A percentile compares a stretch with the other conserved stretches of the same genome.
Evolutionary conservation across 768 basidiomycete species (phyloP).

Genomic region (Leccinum subgranulosum): DNA sequence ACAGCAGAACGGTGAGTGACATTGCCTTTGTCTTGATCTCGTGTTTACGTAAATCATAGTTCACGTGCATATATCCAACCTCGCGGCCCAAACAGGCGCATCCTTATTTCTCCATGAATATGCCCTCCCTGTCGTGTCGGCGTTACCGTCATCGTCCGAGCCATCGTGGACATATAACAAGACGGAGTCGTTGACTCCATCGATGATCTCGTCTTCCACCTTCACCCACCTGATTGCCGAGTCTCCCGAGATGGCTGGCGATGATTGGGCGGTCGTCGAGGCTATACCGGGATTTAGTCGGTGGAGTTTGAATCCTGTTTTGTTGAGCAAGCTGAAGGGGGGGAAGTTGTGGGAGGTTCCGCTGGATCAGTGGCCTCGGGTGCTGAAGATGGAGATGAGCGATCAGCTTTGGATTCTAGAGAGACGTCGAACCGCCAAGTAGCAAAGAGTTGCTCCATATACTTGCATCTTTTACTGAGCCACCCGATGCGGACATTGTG

Average conservation of each 20-base stretch:
- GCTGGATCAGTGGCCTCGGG: constrained; percentile 19
- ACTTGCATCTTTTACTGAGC: not conserved
- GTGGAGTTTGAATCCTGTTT: constrained; percentile 29
- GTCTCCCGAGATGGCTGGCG: constrained; percentile 22
- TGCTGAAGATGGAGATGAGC: constrained; percentile 37
- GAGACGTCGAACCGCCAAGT: constrained; percentile 13
- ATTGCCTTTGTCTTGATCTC: not conserved
- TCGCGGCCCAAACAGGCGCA: constrained; percentile 87
- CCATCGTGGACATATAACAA: constrained; percentile 74
- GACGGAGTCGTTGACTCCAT: constrained; percentile 59
- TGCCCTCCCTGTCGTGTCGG: constrained; percentile 44
- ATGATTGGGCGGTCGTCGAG: constrained; percentile 43
- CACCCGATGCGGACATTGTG: too few relatives aligned
- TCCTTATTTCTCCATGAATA: constrained; percentile 80
- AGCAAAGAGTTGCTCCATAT: too few relatives aligned
- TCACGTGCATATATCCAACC: constrained; percentile 78
- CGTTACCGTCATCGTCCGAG: constrained; percentile 6
- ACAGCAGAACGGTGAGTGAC: constrained; percentile 29
- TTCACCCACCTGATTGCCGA: constrained; percentile 70
- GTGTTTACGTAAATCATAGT: constrained; percentile 32
- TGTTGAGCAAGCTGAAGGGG: constrained; percentile 18
- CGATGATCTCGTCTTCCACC: constrained; percentile 37
- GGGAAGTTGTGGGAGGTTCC: constrained; percentile 24
- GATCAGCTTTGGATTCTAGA: constrained; percentile 52
- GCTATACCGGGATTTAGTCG: constrained; percentile 44